Evolutionary conservation across 106 monocot genomes (phyloP).

Genomic region (Agapanthus africanus): DNA sequence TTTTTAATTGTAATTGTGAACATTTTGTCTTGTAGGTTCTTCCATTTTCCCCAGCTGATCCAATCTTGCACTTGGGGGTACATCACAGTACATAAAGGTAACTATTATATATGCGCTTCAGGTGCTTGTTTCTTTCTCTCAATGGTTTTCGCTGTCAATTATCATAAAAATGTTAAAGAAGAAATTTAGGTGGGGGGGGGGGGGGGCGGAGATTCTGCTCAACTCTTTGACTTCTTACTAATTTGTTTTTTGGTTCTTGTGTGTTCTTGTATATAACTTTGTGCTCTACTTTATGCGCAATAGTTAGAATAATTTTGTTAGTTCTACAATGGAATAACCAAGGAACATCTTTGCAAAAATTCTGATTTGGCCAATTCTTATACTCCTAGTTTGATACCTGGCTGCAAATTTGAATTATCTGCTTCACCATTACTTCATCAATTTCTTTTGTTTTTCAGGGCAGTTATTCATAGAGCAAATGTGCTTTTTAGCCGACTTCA

Average conservation of each 20-base stretch:
- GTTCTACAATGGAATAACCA: not conserved
- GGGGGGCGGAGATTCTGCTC: too few species aligned
- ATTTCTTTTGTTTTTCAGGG: conserved; percentile 1
- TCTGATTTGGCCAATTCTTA: not conserved
- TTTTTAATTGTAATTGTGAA: not conserved
- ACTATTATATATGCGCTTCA: not conserved
- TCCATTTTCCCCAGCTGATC: not conserved
- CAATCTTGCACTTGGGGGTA: not conserved
- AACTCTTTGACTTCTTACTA: too few species aligned
- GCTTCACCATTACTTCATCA: not conserved
- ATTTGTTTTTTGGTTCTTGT: not conserved
- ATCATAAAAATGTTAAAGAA: not conserved
- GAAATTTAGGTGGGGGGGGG: too few species aligned
- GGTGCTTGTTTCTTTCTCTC: conserved; percentile 7
- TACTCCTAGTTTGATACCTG: not conserved
- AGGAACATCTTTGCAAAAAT: too few species aligned
- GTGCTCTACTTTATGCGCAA: not conserved
- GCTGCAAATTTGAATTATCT: not conserved
- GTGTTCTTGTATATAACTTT: not conserved
- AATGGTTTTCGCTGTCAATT: not conserved
- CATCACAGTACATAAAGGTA: not conserved
- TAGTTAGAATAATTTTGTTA: too few species aligned
- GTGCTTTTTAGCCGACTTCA: not conserved
- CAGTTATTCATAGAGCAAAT: not conserved
- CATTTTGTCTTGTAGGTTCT: not conserved